Percentiles rank a stretch among this genome's conserved stretches.
phyloP scores from a whole-genome alignment of 148 eudicot genomes.

The Camellia granthamiana region DNA sequence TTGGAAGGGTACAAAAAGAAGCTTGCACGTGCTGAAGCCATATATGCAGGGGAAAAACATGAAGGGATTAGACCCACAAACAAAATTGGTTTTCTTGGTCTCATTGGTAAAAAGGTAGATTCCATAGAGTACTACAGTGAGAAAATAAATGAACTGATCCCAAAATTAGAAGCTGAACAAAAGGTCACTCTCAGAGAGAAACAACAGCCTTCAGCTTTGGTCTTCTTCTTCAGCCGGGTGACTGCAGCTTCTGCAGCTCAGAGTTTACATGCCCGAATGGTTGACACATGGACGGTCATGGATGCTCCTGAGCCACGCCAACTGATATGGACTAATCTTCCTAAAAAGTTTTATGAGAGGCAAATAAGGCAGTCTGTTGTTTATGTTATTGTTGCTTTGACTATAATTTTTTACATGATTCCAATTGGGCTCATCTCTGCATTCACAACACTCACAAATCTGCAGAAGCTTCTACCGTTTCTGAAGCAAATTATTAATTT shows the following conservation, averaged over 20 bases:
- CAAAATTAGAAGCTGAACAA: slow-evolving; percentile 74
- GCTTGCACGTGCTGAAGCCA: slow-evolving; percentile 69
- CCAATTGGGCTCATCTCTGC: slow-evolving; percentile 81
- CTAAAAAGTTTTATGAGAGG: slow-evolving; percentile 49
- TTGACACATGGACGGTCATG: slow-evolving; percentile 73
- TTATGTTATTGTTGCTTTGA: slow-evolving; percentile 56
- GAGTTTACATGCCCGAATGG: slow-evolving; percentile 53
- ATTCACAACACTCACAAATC: slow-evolving; percentile 61
- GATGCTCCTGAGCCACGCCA: slow-evolving; percentile 92
- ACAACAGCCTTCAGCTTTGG: slow-evolving; percentile 61
- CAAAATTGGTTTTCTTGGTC: slow-evolving; percentile 66
- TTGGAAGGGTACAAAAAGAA: slow-evolving; percentile 72
- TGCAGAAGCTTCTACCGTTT: slow-evolving; percentile 70
- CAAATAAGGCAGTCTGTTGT: slow-evolving; percentile 51
- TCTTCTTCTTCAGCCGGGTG: slow-evolving; percentile 64
- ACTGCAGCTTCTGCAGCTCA: slow-evolving; percentile 82
- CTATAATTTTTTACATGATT: slow-evolving; percentile 73
- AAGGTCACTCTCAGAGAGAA: slow-evolving; percentile 61
- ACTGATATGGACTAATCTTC: slow-evolving; percentile 69
- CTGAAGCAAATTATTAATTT: slow-evolving; percentile 49
- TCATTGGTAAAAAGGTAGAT: slow-evolving; percentile 64
- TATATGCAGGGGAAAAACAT: slow-evolving; percentile 50
- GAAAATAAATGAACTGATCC: slow-evolving; percentile 57
- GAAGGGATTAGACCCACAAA: slow-evolving; percentile 62
- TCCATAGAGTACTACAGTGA: slow-evolving; percentile 61